Conservation (phyloP, 192 early-diverging fungal species). For the Globomyces pollinis-pini region DNA sequence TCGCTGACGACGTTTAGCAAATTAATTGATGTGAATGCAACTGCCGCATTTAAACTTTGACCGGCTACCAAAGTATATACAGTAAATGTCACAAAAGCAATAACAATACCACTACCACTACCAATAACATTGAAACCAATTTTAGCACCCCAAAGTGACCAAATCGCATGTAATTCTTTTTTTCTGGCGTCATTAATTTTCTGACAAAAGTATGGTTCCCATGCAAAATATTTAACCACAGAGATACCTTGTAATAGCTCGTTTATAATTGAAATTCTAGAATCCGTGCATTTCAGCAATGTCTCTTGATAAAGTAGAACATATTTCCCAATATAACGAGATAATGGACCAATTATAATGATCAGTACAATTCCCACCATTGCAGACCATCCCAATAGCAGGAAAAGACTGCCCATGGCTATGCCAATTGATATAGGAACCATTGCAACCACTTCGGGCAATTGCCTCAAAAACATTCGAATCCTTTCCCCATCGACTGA, state of each 20-base stretch:
- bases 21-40: slow-evolving; percentile 32
- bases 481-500: slow-evolving; percentile 14
- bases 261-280: slow-evolving; percentile 72
- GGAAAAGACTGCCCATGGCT: slow-evolving; percentile 12
- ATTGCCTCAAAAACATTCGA: slow-evolving; percentile 1
- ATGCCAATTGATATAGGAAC: slow-evolving; percentile 16
- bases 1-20: slow-evolving; percentile 18
- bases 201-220: slow-evolving; percentile 30
- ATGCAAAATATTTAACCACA: slow-evolving; percentile 81
- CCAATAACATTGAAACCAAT: slow-evolving; percentile 4
- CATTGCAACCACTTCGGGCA: not conserved
- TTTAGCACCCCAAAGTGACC: slow-evolving; percentile 11
- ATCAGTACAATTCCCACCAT: slow-evolving; percentile 28
- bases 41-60: slow-evolving; percentile 24
- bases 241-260: slow-evolving; percentile 86
- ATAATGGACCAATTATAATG: slow-evolving; percentile 15
- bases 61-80: slow-evolving; percentile 37
- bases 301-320: slow-evolving; percentile 17
- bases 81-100: slow-evolving; percentile 44
- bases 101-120: slow-evolving; percentile 2
- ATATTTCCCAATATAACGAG: slow-evolving; percentile 12
- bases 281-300: slow-evolving; percentile 42
- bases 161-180: slow-evolving; percentile 16
- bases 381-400: slow-evolving; percentile 24
- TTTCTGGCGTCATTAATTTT: slow-evolving; percentile 19